phyloP scores from a whole-genome alignment of 768 basidiomycete genomes.

The Boletus vermiculosoides region DNA sequence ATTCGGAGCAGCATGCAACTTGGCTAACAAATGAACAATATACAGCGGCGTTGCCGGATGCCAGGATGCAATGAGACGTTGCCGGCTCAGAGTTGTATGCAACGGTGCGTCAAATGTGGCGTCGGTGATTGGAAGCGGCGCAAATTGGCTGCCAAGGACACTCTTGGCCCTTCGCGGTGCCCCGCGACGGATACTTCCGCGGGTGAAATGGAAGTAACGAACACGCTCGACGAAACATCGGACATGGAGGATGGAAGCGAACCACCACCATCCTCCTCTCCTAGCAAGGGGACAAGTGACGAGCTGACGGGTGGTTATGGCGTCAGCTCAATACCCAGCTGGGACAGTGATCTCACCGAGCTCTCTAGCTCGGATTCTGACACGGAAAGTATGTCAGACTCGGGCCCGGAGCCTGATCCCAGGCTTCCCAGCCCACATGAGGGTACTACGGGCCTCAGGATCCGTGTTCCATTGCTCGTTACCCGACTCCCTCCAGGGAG shows the following conservation, averaged over 20 bases:
- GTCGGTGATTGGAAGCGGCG: conserved; percentile 20
- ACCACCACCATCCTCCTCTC: not conserved
- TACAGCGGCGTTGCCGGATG: conserved; percentile 18
- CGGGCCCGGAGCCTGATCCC: not conserved
- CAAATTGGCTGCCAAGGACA: not conserved
- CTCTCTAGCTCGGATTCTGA: conserved; percentile 14
- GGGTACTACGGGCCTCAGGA: conserved; percentile 6
- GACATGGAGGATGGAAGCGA: not conserved
- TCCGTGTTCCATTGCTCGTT: conserved; percentile 26
- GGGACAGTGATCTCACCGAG: conserved; percentile 29
- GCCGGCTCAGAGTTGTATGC: not conserved
- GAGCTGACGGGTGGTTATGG: not conserved
- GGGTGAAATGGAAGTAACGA: not conserved
- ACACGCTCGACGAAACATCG: not conserved
- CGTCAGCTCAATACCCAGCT: conserved; percentile 4
- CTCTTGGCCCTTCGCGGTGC: not conserved
- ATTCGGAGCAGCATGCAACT: not conserved
- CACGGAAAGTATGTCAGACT: conserved; percentile 1
- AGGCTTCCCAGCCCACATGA: not conserved
- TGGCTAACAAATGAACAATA: not conserved
- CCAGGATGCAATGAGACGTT: conserved; percentile 16
- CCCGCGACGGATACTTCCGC: not conserved
- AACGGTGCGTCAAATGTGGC: conserved; percentile 22
- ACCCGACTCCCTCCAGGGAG: conserved; percentile 11
- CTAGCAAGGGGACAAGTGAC: not conserved